These are phyloP conservation scores for Vitis vinifera DNA, from an alignment of 164 flowering plant species.

Conservation along the genomic window ASM3070453v1 NC_081816.1:4307501-4308000, in stretches of 20 bases:
- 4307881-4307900: conserved; percentile 1
- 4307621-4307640: too few species aligned
- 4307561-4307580: too few species aligned
- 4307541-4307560: too few species aligned
- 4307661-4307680: background rate
- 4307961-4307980: background rate
- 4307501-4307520: too few species aligned
- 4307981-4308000: background rate
- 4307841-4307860: conserved; percentile 80
- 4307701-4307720: conserved; percentile 52
- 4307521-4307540: too few species aligned
- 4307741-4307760: conserved; percentile 80
- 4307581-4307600: background rate
- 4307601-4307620: background rate
- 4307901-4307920: background rate
- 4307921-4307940: background rate
- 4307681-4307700: conserved; percentile 5
- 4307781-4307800: conserved; percentile 81
- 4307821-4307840: conserved; percentile 95
- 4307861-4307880: conserved; percentile 98
- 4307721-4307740: conserved; percentile 89
- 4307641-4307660: too few species aligned
- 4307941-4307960: background rate
- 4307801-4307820: conserved; percentile 91
- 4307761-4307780: conserved; percentile 99